Evolutionary conservation across 768 basidiomycete species (phyloP).

Genomic region (Leccinum ochraceum): DNA sequence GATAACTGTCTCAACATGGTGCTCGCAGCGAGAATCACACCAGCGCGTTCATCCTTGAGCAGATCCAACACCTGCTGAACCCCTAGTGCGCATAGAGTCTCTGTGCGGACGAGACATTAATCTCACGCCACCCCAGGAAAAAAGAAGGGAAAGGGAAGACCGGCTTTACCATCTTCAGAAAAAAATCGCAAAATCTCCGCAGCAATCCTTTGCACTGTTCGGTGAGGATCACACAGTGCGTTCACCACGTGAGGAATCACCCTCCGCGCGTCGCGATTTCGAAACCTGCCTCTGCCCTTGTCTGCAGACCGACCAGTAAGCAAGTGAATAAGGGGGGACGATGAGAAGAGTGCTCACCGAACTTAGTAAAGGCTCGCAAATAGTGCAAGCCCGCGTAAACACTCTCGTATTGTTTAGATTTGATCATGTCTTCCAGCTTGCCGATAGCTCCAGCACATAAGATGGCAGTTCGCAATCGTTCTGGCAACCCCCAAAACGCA

Average conservation of each 20-base stretch:
- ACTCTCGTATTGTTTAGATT: too few species aligned
- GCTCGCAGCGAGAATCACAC: constrained; percentile 18
- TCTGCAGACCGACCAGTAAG: constrained; percentile 3
- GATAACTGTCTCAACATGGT: constrained; percentile 16
- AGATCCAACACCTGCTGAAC: constrained; percentile 14
- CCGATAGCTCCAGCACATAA: constrained; percentile 17
- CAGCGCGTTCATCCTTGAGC: constrained; percentile 20
- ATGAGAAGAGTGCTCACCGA: constrained; percentile 12
- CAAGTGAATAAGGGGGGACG: too few species aligned
- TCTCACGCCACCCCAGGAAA: neutral
- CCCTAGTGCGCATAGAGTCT: constrained; percentile 11
- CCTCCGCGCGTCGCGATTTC: neutral
- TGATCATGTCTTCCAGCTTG: neutral
- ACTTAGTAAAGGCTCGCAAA: constrained; percentile 19
- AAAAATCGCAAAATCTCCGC: constrained; percentile 15
- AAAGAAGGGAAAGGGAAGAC: neutral
- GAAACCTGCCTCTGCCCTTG: neutral
- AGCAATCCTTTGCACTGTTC: neutral
- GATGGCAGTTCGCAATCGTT: constrained; percentile 15
- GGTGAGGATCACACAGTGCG: too few species aligned
- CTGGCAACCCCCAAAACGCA: constrained; percentile 6
- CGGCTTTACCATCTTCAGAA: constrained; percentile 14
- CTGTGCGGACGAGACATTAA: constrained; percentile 2
- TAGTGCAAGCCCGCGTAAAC: constrained; percentile 23
- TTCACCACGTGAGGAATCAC: too few species aligned